These are phyloP conservation scores for Ganoderma boninense DNA, from an alignment of 1,284 basidiomycete genomes.

Conservation along the genomic window DNA sequence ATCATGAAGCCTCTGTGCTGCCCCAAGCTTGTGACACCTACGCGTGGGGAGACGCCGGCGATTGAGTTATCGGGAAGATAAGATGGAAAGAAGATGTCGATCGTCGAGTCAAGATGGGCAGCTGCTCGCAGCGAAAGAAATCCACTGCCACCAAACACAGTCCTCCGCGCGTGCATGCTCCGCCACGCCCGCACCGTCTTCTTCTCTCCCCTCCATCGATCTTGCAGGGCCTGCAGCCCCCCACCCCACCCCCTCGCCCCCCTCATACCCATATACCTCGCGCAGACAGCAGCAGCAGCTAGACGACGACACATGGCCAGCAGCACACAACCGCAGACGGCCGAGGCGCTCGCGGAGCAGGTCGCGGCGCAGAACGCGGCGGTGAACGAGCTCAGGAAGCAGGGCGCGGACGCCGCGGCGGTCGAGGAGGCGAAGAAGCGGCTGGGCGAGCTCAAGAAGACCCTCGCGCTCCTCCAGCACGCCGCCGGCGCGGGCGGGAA, in stretches of 20 bases:
- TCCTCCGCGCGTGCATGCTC: slow-evolving; percentile 26
- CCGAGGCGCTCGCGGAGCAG: slow-evolving; percentile 42
- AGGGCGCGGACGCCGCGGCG: slow-evolving; percentile 55
- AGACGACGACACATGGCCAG: slow-evolving; percentile 27
- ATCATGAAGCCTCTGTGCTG: background rate
- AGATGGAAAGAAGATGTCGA: slow-evolving; percentile 21
- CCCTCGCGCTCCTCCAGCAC: slow-evolving; percentile 55
- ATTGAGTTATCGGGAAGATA: slow-evolving; percentile 17
- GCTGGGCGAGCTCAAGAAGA: slow-evolving; percentile 73
- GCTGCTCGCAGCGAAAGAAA: slow-evolving; percentile 26
- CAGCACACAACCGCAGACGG: slow-evolving; percentile 5
- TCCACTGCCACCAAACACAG: slow-evolving; percentile 19
- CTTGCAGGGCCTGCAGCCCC: slow-evolving; percentile 24
- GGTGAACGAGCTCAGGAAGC: slow-evolving; percentile 67
- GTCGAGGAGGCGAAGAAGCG: slow-evolving; percentile 75
- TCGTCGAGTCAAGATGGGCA: slow-evolving; percentile 30
- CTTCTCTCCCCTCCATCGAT: slow-evolving; percentile 28
- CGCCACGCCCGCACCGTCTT: slow-evolving; percentile 24
- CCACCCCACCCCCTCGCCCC: background rate
- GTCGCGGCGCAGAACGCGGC: slow-evolving; percentile 61
- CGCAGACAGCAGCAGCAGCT: background rate
- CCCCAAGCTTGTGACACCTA: too few relatives aligned
- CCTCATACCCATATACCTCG: background rate
- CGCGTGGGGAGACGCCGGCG: background rate
- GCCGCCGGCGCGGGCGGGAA: slow-evolving; percentile 53